Base-by-base conservation (phyloP, 768 basidiomycete genomes). In the Trametes maxima region DNA sequence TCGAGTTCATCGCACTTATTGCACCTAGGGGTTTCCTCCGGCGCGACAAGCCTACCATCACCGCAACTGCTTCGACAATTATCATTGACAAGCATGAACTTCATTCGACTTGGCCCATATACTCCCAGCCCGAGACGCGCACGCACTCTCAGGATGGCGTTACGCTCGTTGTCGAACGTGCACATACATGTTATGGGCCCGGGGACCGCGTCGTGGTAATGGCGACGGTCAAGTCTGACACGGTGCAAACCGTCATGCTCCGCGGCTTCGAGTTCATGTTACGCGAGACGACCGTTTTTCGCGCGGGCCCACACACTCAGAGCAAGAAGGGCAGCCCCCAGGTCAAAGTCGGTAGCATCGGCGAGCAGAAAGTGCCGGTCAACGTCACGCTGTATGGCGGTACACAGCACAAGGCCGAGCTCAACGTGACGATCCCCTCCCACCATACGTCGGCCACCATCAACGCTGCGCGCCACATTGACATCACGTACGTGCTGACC, bases 51-150 rank as follows among this genome's bases (percentile, higher is more conserved):
- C 83, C 88, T 1, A 78, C 83, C 21, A 82, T 91, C 44, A 75
- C 85, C 33, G 84, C 87, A n/a, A 83, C 86, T 13, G 79, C 84
- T 19, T 84, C 90, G 36, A 77, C 82, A 13, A 88, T 97, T 46
- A 84, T 87, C 63, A 92, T 97, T 68, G 90, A 93, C 79, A 97
- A 96, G 73, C 94, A 96, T 69, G 95, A 96, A 65, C 78, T 95
- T 7, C 94, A 96, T 69, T 90, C 94, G 4, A 88, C 92, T 1
- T 97, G 95, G 95, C 94, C 95, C 2, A 82, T 95, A 33, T 96
- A 94, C 70, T 84, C 83, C 50, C 90, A 93, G 70, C 82, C 83
- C 12, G 90, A 94, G 68, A 81, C 80, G 36, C 88, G 91, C n/a
- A 80, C 83, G 16, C 74, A 85, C 17, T 68, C 78, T 2, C 83